phyloP scores from a whole-genome alignment of 306 rosid species.

The Albizia julibrissin region DNA sequence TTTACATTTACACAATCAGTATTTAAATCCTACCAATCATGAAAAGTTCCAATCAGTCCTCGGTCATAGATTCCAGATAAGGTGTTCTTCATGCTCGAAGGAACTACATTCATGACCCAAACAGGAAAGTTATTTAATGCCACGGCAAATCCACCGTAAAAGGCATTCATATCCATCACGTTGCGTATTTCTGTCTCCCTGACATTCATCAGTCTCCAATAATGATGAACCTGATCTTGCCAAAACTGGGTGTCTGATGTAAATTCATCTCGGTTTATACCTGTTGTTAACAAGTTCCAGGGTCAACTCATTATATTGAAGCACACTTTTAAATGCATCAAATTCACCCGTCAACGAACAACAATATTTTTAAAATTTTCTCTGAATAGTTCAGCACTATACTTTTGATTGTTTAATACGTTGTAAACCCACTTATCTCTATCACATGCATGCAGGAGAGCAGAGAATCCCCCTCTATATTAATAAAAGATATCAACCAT shows the following conservation, averaged over 20 bases:
- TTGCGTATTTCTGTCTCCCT: constrained; percentile 69
- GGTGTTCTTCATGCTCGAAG: constrained; percentile 71
- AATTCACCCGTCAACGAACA: neutral
- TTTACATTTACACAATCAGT: constrained; percentile 6
- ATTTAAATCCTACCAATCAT: constrained; percentile 70
- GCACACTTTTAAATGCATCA: constrained; percentile 10
- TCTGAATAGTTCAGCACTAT: neutral
- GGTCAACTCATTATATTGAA: constrained; percentile 31
- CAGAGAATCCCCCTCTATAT: neutral
- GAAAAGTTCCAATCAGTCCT: constrained; percentile 79
- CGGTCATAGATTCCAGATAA: constrained; percentile 81
- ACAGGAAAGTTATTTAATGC: constrained; percentile 62
- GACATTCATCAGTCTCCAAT: constrained; percentile 75
- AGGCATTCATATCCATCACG: constrained; percentile 92
- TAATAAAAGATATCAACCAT: constrained; percentile 5
- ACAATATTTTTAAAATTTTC: neutral
- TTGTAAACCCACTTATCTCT: neutral
- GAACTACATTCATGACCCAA: constrained; percentile 93
- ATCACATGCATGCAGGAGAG: neutral
- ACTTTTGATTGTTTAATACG: neutral
- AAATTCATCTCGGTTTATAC: constrained; percentile 64
- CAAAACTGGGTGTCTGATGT: constrained; percentile 61
- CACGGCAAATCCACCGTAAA: constrained; percentile 78
- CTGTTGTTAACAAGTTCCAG: constrained; percentile 44
- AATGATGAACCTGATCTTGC: constrained; percentile 69